Evolutionary conservation across 2,329 filamentous ascomycete genomes (phyloP).

Genomic region (Xylaria multiplex): DNA sequence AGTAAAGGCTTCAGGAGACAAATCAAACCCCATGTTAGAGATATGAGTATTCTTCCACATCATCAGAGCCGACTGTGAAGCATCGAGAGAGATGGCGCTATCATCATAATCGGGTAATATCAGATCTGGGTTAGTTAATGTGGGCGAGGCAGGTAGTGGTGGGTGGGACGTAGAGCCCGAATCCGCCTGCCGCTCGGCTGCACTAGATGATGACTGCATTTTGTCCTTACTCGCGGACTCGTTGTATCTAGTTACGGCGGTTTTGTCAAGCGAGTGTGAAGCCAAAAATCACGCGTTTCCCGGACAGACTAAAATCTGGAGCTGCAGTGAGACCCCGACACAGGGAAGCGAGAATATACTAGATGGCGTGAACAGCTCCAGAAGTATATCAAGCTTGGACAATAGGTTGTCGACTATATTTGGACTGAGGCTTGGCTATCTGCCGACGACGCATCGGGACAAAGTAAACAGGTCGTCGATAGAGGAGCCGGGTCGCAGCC

Average conservation of each 20-base stretch:
- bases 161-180: constrained; percentile 52
- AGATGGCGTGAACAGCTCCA: neutral
- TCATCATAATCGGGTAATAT: constrained; percentile 82
- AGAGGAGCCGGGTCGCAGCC: neutral
- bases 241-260: constrained; percentile 27
- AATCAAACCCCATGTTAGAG: constrained; percentile 56
- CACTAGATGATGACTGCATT: constrained; percentile 44
- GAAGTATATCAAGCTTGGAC: neutral
- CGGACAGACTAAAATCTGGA: neutral
- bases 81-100: constrained; percentile 63
- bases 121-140: constrained; percentile 93
- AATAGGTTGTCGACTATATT: neutral
- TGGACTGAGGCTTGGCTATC: constrained; percentile 10
- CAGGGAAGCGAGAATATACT: neutral
- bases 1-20: constrained; percentile 53
- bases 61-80: constrained; percentile 61
- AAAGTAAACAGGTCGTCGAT: neutral
- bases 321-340: neutral
- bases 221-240: constrained; percentile 29
- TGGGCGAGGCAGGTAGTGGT: constrained; percentile 76
- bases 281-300: constrained; percentile 7
- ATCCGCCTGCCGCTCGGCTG: constrained; percentile 35
- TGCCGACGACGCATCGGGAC: constrained; percentile 11
- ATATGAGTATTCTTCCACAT: constrained; percentile 62
- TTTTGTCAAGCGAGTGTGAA: constrained; percentile 11